Conservation (phyloP, 768 basidiomycete genomes). For the Lentinula sp. region DNA sequence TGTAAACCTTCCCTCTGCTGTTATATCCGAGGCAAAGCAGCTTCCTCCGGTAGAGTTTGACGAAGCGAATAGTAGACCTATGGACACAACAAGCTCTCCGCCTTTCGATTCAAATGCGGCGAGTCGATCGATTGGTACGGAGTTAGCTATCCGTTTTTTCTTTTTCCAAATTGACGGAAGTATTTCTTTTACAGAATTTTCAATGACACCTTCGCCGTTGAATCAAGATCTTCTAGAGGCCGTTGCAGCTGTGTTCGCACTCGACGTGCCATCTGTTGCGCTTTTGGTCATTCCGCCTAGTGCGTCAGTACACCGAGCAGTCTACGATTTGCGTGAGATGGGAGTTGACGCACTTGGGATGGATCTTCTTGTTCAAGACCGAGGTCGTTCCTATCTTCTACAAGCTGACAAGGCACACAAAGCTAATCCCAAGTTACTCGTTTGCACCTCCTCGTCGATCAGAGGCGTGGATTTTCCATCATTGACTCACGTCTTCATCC, state of each 20-base stretch:
- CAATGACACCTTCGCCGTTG: constrained; percentile 43
- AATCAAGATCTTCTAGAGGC: constrained; percentile 57
- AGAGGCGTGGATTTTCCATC: constrained; percentile 70
- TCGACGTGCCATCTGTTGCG: constrained; percentile 64
- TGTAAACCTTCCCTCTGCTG: constrained; percentile 37
- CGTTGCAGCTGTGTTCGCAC: constrained; percentile 62
- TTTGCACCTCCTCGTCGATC: constrained; percentile 62
- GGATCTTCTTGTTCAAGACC: constrained; percentile 40
- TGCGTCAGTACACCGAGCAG: constrained; percentile 53
- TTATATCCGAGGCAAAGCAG: constrained; percentile 12
- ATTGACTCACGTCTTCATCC: constrained; percentile 69
- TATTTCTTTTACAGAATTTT: constrained; percentile 29
- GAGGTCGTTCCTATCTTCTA: constrained; percentile 37
- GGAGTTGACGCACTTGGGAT: constrained; percentile 64
- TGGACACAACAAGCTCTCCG: neutral
- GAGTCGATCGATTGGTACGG: constrained; percentile 1
- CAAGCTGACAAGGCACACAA: constrained; percentile 24
- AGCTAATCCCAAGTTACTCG: constrained; percentile 57
- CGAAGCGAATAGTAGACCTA: neutral
- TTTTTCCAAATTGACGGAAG: neutral
- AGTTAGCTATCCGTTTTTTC: neutral
- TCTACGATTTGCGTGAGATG: constrained; percentile 57
- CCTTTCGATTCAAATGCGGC: neutral
- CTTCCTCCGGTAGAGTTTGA: constrained; percentile 6
- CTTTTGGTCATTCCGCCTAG: constrained; percentile 63